phyloP scores from a whole-genome alignment of 1,139 yeast genomes.

The Zygosaccharomyces sapae region DNA sequence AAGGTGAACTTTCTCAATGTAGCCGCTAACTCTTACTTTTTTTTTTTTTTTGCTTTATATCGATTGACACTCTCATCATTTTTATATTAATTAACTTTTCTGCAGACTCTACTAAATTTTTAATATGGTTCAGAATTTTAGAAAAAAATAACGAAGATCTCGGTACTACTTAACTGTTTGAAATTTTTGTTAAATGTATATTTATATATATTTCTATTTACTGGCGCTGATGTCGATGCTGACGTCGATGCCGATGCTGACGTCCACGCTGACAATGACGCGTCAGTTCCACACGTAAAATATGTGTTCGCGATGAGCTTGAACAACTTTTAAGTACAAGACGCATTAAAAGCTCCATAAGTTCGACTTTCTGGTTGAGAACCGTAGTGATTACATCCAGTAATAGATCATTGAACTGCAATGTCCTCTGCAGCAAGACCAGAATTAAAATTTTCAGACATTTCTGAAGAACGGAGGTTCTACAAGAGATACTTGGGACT shows the following conservation, averaged over 20 bases:
- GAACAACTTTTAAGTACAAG: neutral
- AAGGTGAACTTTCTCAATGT: constrained; percentile 3
- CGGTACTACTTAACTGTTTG: too few species aligned
- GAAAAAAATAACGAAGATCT: too few species aligned
- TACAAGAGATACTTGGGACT: constrained; percentile 53
- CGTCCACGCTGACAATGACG: too few species aligned
- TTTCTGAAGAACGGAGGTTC: constrained; percentile 47
- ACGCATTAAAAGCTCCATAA: neutral
- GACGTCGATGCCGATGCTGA: neutral
- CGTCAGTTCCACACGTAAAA: constrained; percentile 3
- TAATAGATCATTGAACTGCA: neutral
- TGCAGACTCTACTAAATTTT: too few species aligned
- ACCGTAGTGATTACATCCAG: neutral
- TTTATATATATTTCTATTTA: neutral
- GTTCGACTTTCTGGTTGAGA: neutral
- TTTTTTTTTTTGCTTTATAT: neutral
- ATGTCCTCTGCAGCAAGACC: constrained; percentile 59
- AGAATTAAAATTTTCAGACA: constrained; percentile 66
- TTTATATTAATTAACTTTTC: neutral
- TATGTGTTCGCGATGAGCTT: constrained; percentile 1
- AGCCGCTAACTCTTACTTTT: neutral
- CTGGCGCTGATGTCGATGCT: neutral
- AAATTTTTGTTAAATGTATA: too few species aligned
- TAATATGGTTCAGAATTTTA: too few species aligned
- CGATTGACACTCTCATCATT: neutral